Conservation (phyloP, 148 eudicot species). For the Fagopyrum esculentum region DNA sequence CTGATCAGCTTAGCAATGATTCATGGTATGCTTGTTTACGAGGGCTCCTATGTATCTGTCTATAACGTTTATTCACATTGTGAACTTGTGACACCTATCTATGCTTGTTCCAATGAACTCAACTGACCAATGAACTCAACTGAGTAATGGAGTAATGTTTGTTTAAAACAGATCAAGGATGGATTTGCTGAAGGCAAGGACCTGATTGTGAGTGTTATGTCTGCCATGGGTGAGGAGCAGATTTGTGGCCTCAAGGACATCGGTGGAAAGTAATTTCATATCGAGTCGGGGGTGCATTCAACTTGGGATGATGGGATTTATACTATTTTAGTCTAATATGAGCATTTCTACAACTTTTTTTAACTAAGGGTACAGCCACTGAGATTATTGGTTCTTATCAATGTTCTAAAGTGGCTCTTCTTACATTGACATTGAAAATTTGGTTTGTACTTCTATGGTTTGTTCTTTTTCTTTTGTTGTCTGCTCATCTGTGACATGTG, state of each 20-base stretch:
- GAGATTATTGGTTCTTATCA: neutral
- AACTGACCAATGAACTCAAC: no score
- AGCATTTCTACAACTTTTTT: neutral
- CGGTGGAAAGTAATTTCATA: constrained; percentile 34
- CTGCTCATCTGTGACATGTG: neutral
- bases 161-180: constrained; percentile 40
- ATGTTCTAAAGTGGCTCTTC: neutral
- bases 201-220: constrained; percentile 53
- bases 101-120: no score
- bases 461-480: neutral
- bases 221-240: constrained; percentile 73
- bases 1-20: no score
- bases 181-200: constrained; percentile 58
- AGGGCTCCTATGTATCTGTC: no score
- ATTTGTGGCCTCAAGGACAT: constrained; percentile 57
- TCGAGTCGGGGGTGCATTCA: neutral
- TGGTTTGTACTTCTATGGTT: neutral
- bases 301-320: neutral
- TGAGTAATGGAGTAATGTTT: no score
- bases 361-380: neutral
- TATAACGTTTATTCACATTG: no score
- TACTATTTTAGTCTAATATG: constrained; percentile 8
- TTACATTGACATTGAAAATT: neutral
- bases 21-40: no score
- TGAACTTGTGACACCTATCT: no score